A percentile compares a stretch with the other conserved stretches of the same genome.
Evolutionary conservation across 192 early-diverging fungal genomes (phyloP).

Genomic region (Backusella westeae): DNA sequence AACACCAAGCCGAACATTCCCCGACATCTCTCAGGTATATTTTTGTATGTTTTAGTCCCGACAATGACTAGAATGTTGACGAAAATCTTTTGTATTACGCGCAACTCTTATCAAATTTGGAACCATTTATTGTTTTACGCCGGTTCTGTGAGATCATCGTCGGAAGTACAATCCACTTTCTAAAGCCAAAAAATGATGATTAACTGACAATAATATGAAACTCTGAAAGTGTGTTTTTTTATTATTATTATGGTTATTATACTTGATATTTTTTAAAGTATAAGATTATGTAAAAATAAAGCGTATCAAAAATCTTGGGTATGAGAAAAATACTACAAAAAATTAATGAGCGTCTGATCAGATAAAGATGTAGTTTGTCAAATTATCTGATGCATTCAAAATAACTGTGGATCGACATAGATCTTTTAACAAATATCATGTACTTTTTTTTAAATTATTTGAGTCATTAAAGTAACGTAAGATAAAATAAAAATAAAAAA

Average conservation of each 20-base stretch:
- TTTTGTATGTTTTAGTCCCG: not conserved
- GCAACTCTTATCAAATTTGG: not conserved
- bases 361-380: too few species aligned
- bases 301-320: too few species aligned
- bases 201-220: too few species aligned
- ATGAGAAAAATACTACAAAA: too few species aligned
- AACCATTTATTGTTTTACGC: not conserved
- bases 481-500: not conserved
- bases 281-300: too few species aligned
- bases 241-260: too few species aligned
- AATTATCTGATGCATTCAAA: not conserved
- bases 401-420: not conserved
- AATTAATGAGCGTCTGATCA: too few species aligned
- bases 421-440: not conserved
- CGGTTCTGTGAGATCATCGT: not conserved
- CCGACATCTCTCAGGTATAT: not conserved
- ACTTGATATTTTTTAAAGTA: too few species aligned
- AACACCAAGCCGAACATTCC: not conserved
- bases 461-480: not conserved
- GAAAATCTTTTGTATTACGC: not conserved
- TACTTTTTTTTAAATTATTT: not conserved
- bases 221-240: too few species aligned
- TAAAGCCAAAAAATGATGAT: too few species aligned
- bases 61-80: slow-evolving; percentile 2
- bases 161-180: not conserved